These are phyloP conservation scores for Pulchroboletus neoregius DNA, from an alignment of 1,284 basidiomycete species.

Conservation along the genomic window DNA sequence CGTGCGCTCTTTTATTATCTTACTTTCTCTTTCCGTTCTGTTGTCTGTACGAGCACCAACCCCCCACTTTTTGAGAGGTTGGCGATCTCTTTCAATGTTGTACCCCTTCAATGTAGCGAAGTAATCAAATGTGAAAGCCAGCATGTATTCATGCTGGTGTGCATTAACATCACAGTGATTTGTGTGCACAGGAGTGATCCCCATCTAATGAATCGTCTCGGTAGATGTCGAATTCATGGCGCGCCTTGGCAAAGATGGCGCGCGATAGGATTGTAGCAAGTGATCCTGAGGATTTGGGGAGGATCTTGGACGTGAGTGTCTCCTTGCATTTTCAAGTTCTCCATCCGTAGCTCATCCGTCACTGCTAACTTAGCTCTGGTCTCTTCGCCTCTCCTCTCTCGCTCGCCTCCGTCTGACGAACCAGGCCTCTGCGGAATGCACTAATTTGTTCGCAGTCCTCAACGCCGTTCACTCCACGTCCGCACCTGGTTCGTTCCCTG, in stretches of 20 bases:
- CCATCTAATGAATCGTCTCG: slow-evolving; percentile 16
- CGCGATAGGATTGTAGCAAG: slow-evolving; percentile 67
- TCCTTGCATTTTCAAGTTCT: background rate
- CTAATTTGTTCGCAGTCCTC: slow-evolving; percentile 72
- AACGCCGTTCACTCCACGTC: slow-evolving; percentile 48
- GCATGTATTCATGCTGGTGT: background rate
- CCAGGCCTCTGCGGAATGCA: slow-evolving; percentile 74
- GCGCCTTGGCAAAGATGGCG: slow-evolving; percentile 73
- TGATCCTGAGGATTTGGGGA: slow-evolving; percentile 59
- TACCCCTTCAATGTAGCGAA: slow-evolving; percentile 24
- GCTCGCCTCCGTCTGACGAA: slow-evolving; percentile 78
- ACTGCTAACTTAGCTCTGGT: slow-evolving; percentile 67
- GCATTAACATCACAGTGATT: background rate
- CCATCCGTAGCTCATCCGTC: slow-evolving; percentile 1
- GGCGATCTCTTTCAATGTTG: slow-evolving; percentile 18
- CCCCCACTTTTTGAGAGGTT: slow-evolving; percentile 8
- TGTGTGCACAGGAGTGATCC: background rate
- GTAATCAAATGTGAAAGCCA: slow-evolving; percentile 21
- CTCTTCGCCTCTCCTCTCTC: slow-evolving; percentile 70
- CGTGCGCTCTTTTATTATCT: slow-evolving; percentile 20
- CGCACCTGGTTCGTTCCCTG: slow-evolving; percentile 26
- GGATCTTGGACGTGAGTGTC: slow-evolving; percentile 61
- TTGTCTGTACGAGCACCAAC: slow-evolving; percentile 21
- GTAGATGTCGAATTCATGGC: slow-evolving; percentile 83
- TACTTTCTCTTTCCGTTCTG: slow-evolving; percentile 26